phyloP scores from a whole-genome alignment of 495 filamentous ascomycete species.

The Chaetomidium leptoderma region DNA sequence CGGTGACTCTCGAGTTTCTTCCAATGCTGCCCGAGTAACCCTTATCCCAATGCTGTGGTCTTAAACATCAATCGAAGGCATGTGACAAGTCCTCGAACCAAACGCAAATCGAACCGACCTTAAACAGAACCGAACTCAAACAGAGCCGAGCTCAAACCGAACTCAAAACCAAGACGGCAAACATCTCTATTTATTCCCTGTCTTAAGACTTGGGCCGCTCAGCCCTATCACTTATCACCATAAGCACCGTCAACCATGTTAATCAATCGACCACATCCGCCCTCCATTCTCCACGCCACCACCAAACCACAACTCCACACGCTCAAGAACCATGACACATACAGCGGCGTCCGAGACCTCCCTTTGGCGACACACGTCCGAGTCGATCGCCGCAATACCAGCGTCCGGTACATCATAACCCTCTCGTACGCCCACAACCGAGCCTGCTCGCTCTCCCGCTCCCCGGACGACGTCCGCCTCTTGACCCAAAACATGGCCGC shows the following conservation, averaged over 20 bases:
- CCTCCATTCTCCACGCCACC: background rate
- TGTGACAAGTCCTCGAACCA: no score
- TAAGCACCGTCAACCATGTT: background rate
- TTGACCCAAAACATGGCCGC: conserved; percentile 6
- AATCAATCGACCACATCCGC: background rate
- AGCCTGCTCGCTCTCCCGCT: conserved; percentile 31
- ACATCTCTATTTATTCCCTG: no score
- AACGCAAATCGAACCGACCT: no score
- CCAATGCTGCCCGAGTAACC: no score
- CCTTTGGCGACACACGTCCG: conserved; percentile 17
- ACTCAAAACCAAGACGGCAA: no score
- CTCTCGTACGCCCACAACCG: conserved; percentile 33
- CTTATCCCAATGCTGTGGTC: no score
- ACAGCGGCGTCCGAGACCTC: conserved; percentile 27
- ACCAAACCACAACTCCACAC: conserved; percentile 32
- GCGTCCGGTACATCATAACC: conserved; percentile 11
- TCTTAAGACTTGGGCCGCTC: no score
- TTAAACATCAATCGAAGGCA: no score
- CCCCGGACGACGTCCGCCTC: conserved; percentile 24
- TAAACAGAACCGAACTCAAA: no score
- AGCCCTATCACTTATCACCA: background rate
- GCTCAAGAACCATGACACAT: conserved; percentile 28
- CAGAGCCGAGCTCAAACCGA: no score
- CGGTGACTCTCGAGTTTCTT: no score
- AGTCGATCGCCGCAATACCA: background rate